Evolutionary conservation across 2,329 filamentous ascomycete species (phyloP), one percentile per base, ranked within the genome.

Genomic region (Fonsecaea multimorphosa): DNA sequence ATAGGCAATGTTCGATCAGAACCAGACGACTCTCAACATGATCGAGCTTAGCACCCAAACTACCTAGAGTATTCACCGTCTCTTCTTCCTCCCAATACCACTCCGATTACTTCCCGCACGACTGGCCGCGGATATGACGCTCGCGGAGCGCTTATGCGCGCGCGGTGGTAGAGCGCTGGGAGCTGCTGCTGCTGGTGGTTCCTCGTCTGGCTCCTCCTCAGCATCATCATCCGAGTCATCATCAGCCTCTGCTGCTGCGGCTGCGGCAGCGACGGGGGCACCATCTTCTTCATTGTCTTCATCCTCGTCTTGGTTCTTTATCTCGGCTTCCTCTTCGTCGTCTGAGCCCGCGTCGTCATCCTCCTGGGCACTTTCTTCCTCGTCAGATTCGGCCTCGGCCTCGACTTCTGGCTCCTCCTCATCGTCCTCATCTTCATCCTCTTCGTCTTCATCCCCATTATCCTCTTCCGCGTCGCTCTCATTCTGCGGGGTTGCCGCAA

Each of bases 71-170:
- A n/a, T 29, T 67, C 55, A 69, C 31, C 68, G 46, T 54, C 63
- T 64, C 59, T 70, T 72, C 66, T 73, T 73, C 51, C 71, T 62
- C 7, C 68, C 70, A 19, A 67, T 22, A 1, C 64, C 71, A 61
- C 71, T 72, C 8, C 72, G 69, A 62, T 72, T 72, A 56, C 72
- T 73, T 12, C 72, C 68, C 3, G 72, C 65, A 36, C 64, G 67
- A 75, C 90, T 92, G 5, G 80, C 80, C 16, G 83, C 81, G 76
- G 91, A 94, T 60, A 96, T 76, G 34, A 93, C 91, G 76, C 92
- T 96, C 1, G 91, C 91, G 75, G 92, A 95, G 65, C 92, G 86
- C 81, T 96, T 96, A 69, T 90, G 89, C 0, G 75, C 74, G 22
- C 66, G 57, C 7, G 49, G 22, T 38, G 49, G 22, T 38, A 58